Percentiles rank a stretch among this genome's conserved stretches.
phyloP scores from a whole-genome alignment of 495 filamentous ascomycete genomes.

The Sabuloglossum arenarium region DNA sequence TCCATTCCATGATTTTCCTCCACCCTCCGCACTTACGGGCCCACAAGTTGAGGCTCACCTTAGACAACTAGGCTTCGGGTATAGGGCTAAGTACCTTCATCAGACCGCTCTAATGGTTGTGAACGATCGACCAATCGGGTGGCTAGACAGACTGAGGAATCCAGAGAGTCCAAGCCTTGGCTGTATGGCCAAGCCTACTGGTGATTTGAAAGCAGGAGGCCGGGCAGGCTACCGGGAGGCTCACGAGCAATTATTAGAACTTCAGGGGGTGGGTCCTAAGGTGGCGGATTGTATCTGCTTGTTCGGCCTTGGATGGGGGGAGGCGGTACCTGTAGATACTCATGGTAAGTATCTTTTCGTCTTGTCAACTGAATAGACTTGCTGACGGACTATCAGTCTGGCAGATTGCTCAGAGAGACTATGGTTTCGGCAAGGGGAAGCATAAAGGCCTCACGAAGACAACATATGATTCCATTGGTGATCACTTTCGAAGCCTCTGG shows the following conservation, averaged over 20 bases:
- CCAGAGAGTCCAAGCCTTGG: constrained; percentile 45
- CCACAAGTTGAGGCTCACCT: constrained; percentile 56
- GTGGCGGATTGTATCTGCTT: constrained; percentile 92
- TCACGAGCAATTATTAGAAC: constrained; percentile 53
- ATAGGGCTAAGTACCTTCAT: constrained; percentile 78
- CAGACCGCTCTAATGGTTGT: constrained; percentile 62
- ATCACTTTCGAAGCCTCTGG: constrained; percentile 82
- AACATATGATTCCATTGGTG: constrained; percentile 75
- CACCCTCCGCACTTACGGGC: constrained; percentile 44
- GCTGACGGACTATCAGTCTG: constrained; percentile 34
- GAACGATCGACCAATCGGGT: constrained; percentile 39
- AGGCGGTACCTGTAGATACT: constrained; percentile 88
- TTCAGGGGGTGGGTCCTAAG: constrained; percentile 87
- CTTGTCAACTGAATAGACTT: not conserved
- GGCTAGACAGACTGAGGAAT: constrained; percentile 58
- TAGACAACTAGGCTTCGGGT: constrained; percentile 76
- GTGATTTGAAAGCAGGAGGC: constrained; percentile 33
- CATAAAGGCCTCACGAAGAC: constrained; percentile 70
- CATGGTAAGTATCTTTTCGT: constrained; percentile 36
- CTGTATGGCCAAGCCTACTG: constrained; percentile 19
- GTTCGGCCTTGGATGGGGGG: constrained; percentile 94
- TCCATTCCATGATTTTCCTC: constrained; percentile 73
- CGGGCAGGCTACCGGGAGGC: constrained; percentile 55
- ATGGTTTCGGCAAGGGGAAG: constrained; percentile 71
- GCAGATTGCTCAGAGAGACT: constrained; percentile 94